Base-by-base conservation (phyloP, 495 filamentous ascomycete species). In the Penicillium simplicissimum region DNA sequence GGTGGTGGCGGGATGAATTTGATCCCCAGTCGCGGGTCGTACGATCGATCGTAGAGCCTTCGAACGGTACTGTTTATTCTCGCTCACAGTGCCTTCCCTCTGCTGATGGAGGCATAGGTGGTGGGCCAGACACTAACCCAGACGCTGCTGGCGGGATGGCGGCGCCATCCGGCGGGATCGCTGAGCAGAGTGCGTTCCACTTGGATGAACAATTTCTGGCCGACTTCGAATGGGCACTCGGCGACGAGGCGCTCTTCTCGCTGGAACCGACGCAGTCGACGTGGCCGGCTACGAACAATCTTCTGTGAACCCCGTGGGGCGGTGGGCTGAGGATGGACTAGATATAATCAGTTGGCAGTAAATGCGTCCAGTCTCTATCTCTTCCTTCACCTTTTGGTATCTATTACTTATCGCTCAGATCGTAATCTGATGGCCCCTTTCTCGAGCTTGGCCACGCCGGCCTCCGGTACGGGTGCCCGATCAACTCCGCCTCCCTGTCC, bases 1-100 rank as follows among this genome's bases (percentile, higher is more conserved):
- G 79, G 78, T 82, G 80, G 80, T 83, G 77, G 78, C 71, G 76
- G 17, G 76, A 81, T 58, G 80, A 82, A 58, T 80, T 74, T 49
- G 76, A 77, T 51, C 65, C 70, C 5, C 70, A 72, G 13, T 63
- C 67, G 15, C 65, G 72, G 25, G 15, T 47, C 11, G 52, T 59
- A 45, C 37, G 55, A 10, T 48, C 58, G 14, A 57, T 62, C 0
- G 54, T 55, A 6, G 70, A 67, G 6, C 58, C 55, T 9, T 19
- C 53, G 8, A 69, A 68, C 19, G 67, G 69, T 64, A 65, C 33
- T 42, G 51, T 56, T 11, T 58, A 47, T 48, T 21, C 33, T 34
- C 55, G n/a, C 23, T 57, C 55, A 40, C 59, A 52, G 10, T 55
- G 63, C 17, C 3, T 36, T 33, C 28, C 34, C 17, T 25, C 52